Evolutionary conservation across 495 filamentous ascomycete species (phyloP).

Genomic region (Penicillium waksmanii): DNA sequence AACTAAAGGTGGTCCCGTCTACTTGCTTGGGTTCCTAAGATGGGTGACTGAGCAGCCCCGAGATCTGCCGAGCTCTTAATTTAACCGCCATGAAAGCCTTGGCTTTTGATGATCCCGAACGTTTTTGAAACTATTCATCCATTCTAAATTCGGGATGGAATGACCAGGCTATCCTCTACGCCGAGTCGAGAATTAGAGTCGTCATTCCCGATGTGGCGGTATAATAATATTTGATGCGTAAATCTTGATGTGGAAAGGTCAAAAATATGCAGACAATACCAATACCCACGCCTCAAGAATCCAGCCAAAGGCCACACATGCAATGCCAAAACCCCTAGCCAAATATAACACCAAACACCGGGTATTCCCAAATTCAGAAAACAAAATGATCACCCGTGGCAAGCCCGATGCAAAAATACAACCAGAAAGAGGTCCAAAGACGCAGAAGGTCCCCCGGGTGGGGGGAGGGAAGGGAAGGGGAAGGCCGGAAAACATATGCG

Average conservation of each 20-base stretch:
- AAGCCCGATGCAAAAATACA: constrained; percentile 16
- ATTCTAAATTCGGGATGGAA: too few species aligned
- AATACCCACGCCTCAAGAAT: not conserved
- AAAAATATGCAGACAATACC: too few species aligned
- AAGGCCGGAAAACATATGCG: not conserved
- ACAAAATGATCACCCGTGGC: constrained; percentile 16
- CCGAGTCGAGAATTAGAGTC: too few species aligned
- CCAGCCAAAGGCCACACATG: not conserved
- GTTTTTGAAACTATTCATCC: too few species aligned
- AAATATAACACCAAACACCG: constrained; percentile 29
- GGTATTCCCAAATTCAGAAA: constrained; percentile 29
- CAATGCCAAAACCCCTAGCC: not conserved
- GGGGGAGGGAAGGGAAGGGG: not conserved
- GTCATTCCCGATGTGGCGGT: too few species aligned
- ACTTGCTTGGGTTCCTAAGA: too few species aligned
- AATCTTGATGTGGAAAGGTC: too few species aligned
- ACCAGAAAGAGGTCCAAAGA: constrained; percentile 10
- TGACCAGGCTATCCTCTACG: too few species aligned
- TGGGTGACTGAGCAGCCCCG: not conserved
- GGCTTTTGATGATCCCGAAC: not conserved
- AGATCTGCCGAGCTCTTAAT: not conserved
- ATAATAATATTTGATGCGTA: too few species aligned
- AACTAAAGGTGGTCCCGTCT: too few species aligned
- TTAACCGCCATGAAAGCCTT: not conserved
- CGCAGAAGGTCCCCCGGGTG: not conserved